Evolutionary conservation across 2,329 filamentous ascomycete genomes (phyloP), one percentile per base, ranked within the genome.

Genomic region (Teratosphaeria nubilosa): DNA sequence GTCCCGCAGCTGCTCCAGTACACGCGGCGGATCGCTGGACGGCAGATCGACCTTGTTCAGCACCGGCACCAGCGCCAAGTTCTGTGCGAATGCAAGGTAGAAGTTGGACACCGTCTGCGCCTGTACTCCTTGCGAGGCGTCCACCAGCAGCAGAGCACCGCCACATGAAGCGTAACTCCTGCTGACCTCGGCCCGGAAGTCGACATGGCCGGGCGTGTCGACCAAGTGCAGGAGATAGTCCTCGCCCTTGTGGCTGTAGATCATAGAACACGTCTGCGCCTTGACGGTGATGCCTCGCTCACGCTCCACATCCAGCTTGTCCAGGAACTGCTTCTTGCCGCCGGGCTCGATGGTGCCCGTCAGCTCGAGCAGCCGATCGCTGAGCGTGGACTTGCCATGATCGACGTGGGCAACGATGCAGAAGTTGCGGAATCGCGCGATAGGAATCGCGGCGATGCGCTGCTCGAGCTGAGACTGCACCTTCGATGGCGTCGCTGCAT

Each of bases 331-430:
- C 76, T 96, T 95, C 73, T 96, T 96, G 54, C 82, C 81, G 59
- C 90, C 91, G 0, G 88, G 82, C 66, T 88, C 78, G 63, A 99
- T 97, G 6, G 92, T 97, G 22, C 94, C 92, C 0, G 94, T 99
- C 63, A 95, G 80, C 78, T 99, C 94, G 62, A 99, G 82, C 56
- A 99, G 78, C 2, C 94, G 87, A 70, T 99, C 94, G 65, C 87
- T 92, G 56, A 99, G 84, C 4, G 94, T 99, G 71, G 89, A 95
- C 76, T 99, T 99, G 68, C 94, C 94, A 84, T 99, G 94, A 73
- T 99, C 94, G 71, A 99, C 95, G 73, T 99, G 94, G 10, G 94
- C 94, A 55, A 99, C 92, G 69, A 99, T 97, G 75, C 94, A 99
- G 73, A 99, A 99, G 74, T 99, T 99, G 62, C 94, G 87, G 69